Evolutionary conservation across 108 stramenopile genomes (phyloP), one percentile per base, ranked within the genome.

Genomic region (Epithemia pelagica): DNA sequence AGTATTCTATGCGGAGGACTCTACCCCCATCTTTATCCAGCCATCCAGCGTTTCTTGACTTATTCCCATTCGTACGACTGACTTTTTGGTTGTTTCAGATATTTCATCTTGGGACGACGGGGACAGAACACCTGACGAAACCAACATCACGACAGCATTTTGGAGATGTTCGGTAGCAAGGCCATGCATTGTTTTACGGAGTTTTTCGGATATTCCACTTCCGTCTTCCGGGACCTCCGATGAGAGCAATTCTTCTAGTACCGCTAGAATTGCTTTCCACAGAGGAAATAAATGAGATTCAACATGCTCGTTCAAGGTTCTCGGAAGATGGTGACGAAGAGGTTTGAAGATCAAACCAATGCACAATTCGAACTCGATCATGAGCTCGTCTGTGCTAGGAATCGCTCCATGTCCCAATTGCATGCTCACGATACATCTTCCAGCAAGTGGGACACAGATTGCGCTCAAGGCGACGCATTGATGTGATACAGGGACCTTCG

Each of bases 341-440:
- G 91, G 91, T 67, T 92, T 89, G 78, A 93, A 93, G 28, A 93
- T 76, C 19, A 93, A 79, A 59, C 87, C 71, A 18, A 90, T 81
- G 62, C 88, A 90, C 5, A 89, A 74, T 59, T 93, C 89, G 54
- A 93, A 73, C 62, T 93, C 91, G 52, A 80, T 81, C 78, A 87
- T 71, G 10, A 78, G 71, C 37, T 79, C 88, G 52, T 90, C 89
- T 0, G 59, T 46, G 20, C 52, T 52, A 0, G 59, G 71, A n/a
- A 67, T 52, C 28, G 66, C 54, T 19, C 24, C 55, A n/a, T 67
- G 24, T 18, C 72, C 58, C 56, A 67, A 65, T 28, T 63, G 32
- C 19, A 93, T 67, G 57, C 77, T 77, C 1, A 75, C 66, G 24
- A 93, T 87, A 10, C 87, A 70, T 18, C 75, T 59, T 1, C 79